Evolutionary conservation across 768 basidiomycete species (phyloP), one percentile per base, ranked within the genome.

Genomic region (Suillus placidus): DNA sequence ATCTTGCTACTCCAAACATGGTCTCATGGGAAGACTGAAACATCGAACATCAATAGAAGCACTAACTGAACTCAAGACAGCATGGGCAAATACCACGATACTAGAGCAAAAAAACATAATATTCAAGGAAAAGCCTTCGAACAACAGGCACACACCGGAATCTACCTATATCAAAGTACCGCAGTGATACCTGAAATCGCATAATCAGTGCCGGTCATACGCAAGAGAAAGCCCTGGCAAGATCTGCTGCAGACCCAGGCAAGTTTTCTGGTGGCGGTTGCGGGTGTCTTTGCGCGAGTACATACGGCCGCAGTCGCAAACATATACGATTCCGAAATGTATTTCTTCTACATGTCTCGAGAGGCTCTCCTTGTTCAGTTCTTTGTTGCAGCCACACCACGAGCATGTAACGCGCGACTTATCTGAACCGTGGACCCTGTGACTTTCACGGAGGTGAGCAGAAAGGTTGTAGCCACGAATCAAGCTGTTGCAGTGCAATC

Each of bases 331-430:
- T 4, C 2, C 0, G 0, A 32, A 1, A 18, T 52, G 51, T 2
- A 0, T 1, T 16, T 51, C 23, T 30, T 18, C 3, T 0, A 52
- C 8, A 16, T 54, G 52, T 10, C 51, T 14, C 16, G 4, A 0
- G 16, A 54, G 30, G 3, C 8, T 30, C 4, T 32, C 26, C 16
- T 52, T 32, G 3, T 2, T 9, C 0, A 52, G 0, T 3, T 9
- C 2, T 16, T 0, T 9, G 9, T 20, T 1, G 2, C 52, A 54
- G 5, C 2, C 1, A 10, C 2, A 0, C 52, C 52, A 54, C 9
- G 0, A 8, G 10, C 52, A 54, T 4, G 2, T 2, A 9, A 32
- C 2, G 2, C 8, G 30, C 0, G 1, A 5, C 1, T 2, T 5
- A 18, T 6, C 18, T 1, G 32, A 0, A 10, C 18, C 32, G 1